Percentiles rank a stretch among this genome's conserved stretches.
phyloP scores from a whole-genome alignment of 2,329 filamentous ascomycete genomes.

The Cryphonectria parasitica region DNA sequence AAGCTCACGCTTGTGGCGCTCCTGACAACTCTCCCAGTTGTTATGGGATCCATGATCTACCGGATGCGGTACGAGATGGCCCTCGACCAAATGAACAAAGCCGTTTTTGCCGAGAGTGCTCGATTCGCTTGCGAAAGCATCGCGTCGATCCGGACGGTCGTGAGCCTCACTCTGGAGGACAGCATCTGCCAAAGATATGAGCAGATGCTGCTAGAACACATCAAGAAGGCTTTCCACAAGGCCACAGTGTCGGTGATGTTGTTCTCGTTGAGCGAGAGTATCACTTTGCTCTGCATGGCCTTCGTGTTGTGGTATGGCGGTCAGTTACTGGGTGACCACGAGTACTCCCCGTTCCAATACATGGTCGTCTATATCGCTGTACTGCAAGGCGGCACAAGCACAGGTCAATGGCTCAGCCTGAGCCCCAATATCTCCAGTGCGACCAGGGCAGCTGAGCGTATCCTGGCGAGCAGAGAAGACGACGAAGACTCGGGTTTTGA shows the following conservation, averaged over 20 bases:
- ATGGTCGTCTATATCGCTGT: conserved; percentile 41
- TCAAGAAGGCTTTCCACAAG: conserved; percentile 38
- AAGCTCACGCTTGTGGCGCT: conserved; percentile 68
- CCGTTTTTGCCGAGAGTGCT: conserved; percentile 63
- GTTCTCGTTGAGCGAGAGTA: conserved; percentile 44
- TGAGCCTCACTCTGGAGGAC: conserved; percentile 64
- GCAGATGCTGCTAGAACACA: conserved; percentile 41
- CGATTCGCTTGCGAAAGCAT: conserved; percentile 68
- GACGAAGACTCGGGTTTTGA: conserved; percentile 8
- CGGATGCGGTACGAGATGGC: conserved; percentile 58
- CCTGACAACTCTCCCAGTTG: conserved; percentile 39
- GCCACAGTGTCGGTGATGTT: conserved; percentile 40
- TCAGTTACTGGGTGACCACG: conserved; percentile 37
- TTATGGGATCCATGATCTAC: conserved; percentile 42
- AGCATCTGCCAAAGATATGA: conserved; percentile 50
- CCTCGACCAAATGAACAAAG: conserved; percentile 60
- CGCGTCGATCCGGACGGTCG: conserved; percentile 64
- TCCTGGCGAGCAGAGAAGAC: conserved; percentile 29
- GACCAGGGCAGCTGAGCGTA: conserved; percentile 37
- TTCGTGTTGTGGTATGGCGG: conserved; percentile 57
- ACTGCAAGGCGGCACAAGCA: conserved; percentile 39
- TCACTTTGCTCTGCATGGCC: conserved; percentile 61
- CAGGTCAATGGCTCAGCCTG: conserved; percentile 40
- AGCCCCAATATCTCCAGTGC: conserved; percentile 41
- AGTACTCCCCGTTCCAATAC: conserved; percentile 41